phyloP scores from a whole-genome alignment of 805 yeast genomes.

The Lachancea mirantina region DNA sequence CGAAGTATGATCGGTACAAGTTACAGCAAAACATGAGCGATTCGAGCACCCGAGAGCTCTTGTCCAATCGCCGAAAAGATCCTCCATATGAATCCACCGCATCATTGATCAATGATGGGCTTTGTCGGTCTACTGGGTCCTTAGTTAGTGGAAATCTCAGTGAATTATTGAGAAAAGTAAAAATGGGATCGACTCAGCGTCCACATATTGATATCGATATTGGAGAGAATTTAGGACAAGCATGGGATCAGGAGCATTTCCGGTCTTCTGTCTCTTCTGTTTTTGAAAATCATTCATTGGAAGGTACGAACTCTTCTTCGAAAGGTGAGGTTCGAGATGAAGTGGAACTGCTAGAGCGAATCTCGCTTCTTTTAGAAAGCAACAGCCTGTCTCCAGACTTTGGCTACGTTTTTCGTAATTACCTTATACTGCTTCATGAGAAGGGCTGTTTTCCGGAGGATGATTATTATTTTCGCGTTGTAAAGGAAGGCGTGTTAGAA shows the following conservation, averaged over 20 bases:
- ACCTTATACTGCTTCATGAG: constrained; percentile 14
- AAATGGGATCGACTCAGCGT: not conserved
- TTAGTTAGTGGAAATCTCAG: constrained; percentile 12
- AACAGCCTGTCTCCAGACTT: constrained; percentile 22
- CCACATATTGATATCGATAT: too few species aligned
- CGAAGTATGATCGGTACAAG: constrained; percentile 4
- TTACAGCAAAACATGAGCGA: not conserved
- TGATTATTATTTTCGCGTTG: constrained; percentile 16
- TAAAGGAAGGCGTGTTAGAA: constrained; percentile 20
- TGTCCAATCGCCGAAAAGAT: not conserved
- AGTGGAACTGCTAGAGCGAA: constrained; percentile 20
- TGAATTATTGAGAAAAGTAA: constrained; percentile 9
- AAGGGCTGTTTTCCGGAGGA: constrained; percentile 17
- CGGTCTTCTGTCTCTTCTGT: too few species aligned
- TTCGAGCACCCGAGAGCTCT: not conserved
- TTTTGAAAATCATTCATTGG: too few species aligned
- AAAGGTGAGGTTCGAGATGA: too few species aligned
- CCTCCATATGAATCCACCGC: constrained; percentile 9
- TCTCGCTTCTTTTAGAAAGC: constrained; percentile 21
- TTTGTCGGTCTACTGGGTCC: constrained; percentile 17
- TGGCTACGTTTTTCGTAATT: constrained; percentile 20
- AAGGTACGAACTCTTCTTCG: too few species aligned
- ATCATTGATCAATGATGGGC: constrained; percentile 12
- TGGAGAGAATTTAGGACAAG: too few species aligned
- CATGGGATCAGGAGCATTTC: too few species aligned